Evolutionary conservation across 1,284 basidiomycete genomes (phyloP), one percentile per base, ranked within the genome.

Genomic region (Leccinum variabile): DNA sequence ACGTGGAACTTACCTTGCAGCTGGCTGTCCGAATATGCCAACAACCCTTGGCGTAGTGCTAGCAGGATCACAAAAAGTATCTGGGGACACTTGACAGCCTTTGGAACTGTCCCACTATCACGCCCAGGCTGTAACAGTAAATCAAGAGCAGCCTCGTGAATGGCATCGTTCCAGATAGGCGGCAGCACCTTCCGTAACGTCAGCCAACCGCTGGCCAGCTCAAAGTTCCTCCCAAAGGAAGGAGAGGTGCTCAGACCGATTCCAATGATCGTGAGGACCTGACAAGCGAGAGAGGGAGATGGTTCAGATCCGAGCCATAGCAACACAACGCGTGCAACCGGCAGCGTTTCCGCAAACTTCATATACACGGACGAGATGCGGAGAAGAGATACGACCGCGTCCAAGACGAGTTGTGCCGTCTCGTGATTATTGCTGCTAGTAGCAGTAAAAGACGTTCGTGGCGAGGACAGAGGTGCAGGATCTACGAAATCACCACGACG

Each of bases 171-270:
- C 91, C 91, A 92, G 18, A 83, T 82, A 35, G 76, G 72, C 0
- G 90, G 89, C n/a, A 92, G 67, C 18, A 88, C 81, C 10, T 79
- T 81, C 71, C 84, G 88, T 37, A 92, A 69, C 5, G 86, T 79
- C 58, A 79, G 85, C 91, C 91, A 93, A 16, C 91, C 91, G 63
- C 84, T 86, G 16, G 89, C 84, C 0, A 91, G 77, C 70, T 92
- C 91, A 63, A 92, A 91, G 69, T 89, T 91, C 60, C 87, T 79
- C 59, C 75, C 82, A 76, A 91, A 92, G 2, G 85, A 83, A 8
- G 81, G 71, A 0, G 86, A 86, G 30, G 78, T 72, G 41, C 76
- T 75, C 59, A 87, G 77, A 66, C 86, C 81, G 60, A 88, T 77
- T 28, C 81, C 77, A 54, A 91, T 80, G 41, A 93, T 75, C 9